Evolutionary conservation across 2,329 filamentous ascomycete genomes (phyloP).

Genomic region (Beauveria australis): DNA sequence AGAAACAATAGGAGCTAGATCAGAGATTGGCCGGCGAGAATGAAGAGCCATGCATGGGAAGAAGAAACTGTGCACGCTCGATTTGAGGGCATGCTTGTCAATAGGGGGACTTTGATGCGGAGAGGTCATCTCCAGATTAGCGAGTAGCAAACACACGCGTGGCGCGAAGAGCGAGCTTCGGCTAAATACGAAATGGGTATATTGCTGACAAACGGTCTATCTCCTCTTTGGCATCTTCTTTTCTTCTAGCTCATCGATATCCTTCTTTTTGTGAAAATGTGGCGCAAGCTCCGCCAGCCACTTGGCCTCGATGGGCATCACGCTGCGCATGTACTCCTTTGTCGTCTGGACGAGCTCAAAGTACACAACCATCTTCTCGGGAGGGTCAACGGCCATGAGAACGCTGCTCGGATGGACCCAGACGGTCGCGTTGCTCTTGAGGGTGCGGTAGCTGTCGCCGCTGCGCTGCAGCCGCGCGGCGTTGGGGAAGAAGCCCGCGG

Average conservation of each 20-base stretch:
- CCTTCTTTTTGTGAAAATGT: slow-evolving; percentile 89
- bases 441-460: slow-evolving; percentile 81
- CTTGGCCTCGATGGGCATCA: slow-evolving; percentile 73
- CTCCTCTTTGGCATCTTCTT: slow-evolving; percentile 47
- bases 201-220: slow-evolving; percentile 3
- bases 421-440: slow-evolving; percentile 83
- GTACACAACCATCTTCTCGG: slow-evolving; percentile 75
- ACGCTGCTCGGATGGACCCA: slow-evolving; percentile 87
- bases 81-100: background rate
- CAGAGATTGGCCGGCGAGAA: background rate
- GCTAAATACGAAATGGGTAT: background rate
- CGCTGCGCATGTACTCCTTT: slow-evolving; percentile 88
- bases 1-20: background rate
- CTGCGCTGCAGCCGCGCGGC: slow-evolving; percentile 75
- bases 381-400: slow-evolving; percentile 68
- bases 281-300: slow-evolving; percentile 89
- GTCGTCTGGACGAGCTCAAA: slow-evolving; percentile 74
- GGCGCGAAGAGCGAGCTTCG: background rate
- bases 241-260: slow-evolving; percentile 74
- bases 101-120: background rate
- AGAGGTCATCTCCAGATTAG: no score
- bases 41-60: no score
- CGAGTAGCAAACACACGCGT: background rate
- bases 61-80: background rate
- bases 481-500: slow-evolving; percentile 90